Conservation (phyloP, 2,329 filamentous ascomycete species). For the Trichoderma sp. region DNA sequence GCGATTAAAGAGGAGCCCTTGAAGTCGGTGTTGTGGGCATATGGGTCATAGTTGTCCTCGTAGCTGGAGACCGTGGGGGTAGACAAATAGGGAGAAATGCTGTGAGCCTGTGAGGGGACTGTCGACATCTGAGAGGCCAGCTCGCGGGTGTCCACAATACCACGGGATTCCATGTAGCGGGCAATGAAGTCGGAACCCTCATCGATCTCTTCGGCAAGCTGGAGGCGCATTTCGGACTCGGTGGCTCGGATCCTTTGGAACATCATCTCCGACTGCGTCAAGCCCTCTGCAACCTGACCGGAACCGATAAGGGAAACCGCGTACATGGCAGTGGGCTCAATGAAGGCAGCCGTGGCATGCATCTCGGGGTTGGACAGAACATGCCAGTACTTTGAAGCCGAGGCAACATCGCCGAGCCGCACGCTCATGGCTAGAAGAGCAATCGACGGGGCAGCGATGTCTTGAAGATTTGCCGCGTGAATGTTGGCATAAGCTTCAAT, state of each 20-base stretch:
- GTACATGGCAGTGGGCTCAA: constrained; percentile 90
- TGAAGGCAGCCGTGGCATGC: constrained; percentile 62
- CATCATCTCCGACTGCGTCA: constrained; percentile 79
- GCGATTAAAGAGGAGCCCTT: constrained; percentile 89
- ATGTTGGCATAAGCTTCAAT: constrained; percentile 63
- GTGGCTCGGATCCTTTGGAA: constrained; percentile 75
- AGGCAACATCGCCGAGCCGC: constrained; percentile 73
- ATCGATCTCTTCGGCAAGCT: constrained; percentile 76
- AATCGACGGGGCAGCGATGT: constrained; percentile 61
- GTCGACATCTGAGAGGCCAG: constrained; percentile 46
- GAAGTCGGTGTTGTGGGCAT: constrained; percentile 86
- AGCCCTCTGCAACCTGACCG: constrained; percentile 77
- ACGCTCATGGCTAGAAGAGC: constrained; percentile 85
- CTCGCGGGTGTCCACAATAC: constrained; percentile 55
- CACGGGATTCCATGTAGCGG: constrained; percentile 57
- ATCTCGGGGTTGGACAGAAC: constrained; percentile 64
- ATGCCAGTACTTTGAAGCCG: constrained; percentile 78
- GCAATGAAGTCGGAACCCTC: constrained; percentile 73
- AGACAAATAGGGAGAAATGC: constrained; percentile 51
- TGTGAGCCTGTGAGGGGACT: constrained; percentile 44
- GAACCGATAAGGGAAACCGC: constrained; percentile 82
- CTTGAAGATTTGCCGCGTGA: constrained; percentile 45
- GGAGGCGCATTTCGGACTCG: constrained; percentile 48
- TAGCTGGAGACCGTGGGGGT: constrained; percentile 59
- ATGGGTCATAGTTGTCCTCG: constrained; percentile 87